Evolutionary conservation across 805 yeast species (phyloP), one percentile per base, ranked within the genome.

Genomic region (Torulaspora franciscae): DNA sequence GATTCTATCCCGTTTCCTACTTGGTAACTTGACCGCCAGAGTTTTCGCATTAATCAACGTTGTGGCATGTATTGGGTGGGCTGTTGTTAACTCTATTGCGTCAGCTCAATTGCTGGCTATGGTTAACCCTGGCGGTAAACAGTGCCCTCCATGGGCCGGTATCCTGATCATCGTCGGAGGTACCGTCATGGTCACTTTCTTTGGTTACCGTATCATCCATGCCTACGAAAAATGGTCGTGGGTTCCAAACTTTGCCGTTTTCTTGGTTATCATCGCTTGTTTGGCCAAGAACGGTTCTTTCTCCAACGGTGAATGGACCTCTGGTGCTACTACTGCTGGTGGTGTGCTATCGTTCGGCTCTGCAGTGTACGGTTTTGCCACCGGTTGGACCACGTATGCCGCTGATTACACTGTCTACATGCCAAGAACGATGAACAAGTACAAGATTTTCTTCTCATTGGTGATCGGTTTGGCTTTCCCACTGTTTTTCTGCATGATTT

Each of bases 381-480:
- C 95, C 46, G 96, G 96, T 54, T 89, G 96, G 96, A 80, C 95
- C 46, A 82, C 96, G n/a, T 87, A 82, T 58, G 93, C 96, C 34
- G 79, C 95, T 42, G 97, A 89, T 69, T 90, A 89, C 70, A 86
- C 95, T 39, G 88, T 83, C 35, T 89, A 87, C 71, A 86, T 85
- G 75, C 85, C 84, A 54, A 71, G 76, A 56, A 73, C 76, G 60
- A 79, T 83, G 52, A 76, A 75, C 64, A 70, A 78, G 32, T 52
- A 56, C 59, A 80, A 71, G 59, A 73, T 86, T 45, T 88, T 87
- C 71, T 64, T 76, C 45, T 76, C 79, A 50, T 77, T 89, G 47
- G 64, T 78, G 48, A 43, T 66, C 37, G 95, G 95, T 52, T 73
- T 86, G 59, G 65, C 72, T 46, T 51, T 77, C 51, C 95, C 96